phyloP scores from a whole-genome alignment of 2,329 filamentous ascomycete genomes.

The Ophioceras dolichostomum region DNA sequence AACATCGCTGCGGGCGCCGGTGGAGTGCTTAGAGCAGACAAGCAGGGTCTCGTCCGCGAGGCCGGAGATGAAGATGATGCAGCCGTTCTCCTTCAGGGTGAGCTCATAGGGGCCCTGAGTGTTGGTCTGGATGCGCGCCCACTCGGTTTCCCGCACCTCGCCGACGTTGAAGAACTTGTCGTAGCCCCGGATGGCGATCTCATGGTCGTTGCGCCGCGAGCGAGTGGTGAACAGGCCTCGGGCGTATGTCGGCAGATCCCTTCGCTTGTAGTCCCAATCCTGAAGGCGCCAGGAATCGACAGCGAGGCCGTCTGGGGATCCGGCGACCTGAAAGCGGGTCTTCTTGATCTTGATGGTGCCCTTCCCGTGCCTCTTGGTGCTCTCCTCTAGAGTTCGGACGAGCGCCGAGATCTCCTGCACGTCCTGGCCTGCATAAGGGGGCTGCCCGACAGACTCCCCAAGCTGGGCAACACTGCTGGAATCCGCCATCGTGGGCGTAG shows the following conservation, averaged over 20 bases:
- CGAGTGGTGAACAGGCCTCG: slow-evolving; percentile 82
- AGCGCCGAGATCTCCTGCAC: slow-evolving; percentile 53
- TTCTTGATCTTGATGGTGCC: slow-evolving; percentile 65
- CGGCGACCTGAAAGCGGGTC: slow-evolving; percentile 57
- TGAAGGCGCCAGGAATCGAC: slow-evolving; percentile 90
- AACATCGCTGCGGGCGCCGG: slow-evolving; percentile 61
- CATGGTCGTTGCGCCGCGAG: slow-evolving; percentile 48
- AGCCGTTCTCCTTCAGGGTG: slow-evolving; percentile 98
- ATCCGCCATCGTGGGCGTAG: too few species aligned
- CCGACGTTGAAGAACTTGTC: slow-evolving; percentile 98
- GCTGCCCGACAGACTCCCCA: too few species aligned
- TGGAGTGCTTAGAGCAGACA: slow-evolving; percentile 99
- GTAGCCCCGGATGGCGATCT: slow-evolving; percentile 84
- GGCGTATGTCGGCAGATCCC: slow-evolving; percentile 78
- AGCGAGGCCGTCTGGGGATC: slow-evolving; percentile 48
- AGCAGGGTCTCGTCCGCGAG: slow-evolving; percentile 80
- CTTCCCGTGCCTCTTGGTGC: slow-evolving; percentile 37
- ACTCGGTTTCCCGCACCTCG: slow-evolving; percentile 72
- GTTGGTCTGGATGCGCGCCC: slow-evolving; percentile 62
- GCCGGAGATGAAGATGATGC: slow-evolving; percentile 94
- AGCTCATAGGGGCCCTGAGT: slow-evolving; percentile 88
- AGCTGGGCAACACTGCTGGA: too few species aligned
- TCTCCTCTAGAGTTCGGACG: slow-evolving; percentile 46
- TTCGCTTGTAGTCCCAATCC: slow-evolving; percentile 92
- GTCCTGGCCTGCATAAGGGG: slow-evolving; percentile 60